These are phyloP conservation scores for Capsicum chinense DNA, from an alignment of 257 asterid species.

Conservation along the genomic window DNA sequence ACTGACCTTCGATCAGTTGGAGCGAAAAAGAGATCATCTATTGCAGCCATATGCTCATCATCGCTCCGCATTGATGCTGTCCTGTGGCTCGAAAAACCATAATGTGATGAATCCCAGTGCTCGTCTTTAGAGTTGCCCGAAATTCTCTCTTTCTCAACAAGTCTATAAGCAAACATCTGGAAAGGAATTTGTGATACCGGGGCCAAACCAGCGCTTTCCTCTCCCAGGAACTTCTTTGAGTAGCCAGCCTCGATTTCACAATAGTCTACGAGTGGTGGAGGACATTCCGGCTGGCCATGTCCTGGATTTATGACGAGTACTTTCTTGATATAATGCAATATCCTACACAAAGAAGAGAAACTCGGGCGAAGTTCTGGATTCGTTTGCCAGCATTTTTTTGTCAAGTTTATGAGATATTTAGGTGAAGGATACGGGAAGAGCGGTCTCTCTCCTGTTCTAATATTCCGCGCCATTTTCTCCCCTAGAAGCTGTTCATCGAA, in stretches of 20 bases:
- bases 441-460: slow-evolving; percentile 85
- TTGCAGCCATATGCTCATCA: slow-evolving; percentile 58
- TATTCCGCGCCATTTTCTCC: slow-evolving; percentile 69
- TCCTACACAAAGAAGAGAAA: slow-evolving; percentile 75
- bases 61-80: slow-evolving; percentile 50
- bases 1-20: slow-evolving; percentile 66
- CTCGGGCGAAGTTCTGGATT: slow-evolving; percentile 66
- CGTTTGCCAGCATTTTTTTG: slow-evolving; percentile 84
- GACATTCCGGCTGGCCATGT: slow-evolving; percentile 77
- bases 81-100: slow-evolving; percentile 39
- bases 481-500: slow-evolving; percentile 81
- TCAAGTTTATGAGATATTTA: slow-evolving; percentile 67
- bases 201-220: slow-evolving; percentile 39
- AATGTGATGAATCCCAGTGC: slow-evolving; percentile 53
- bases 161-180: slow-evolving; percentile 68
- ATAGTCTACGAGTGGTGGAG: slow-evolving; percentile 84
- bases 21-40: slow-evolving; percentile 70
- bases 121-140: slow-evolving; percentile 37
- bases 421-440: slow-evolving; percentile 82
- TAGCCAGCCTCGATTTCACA: slow-evolving; percentile 70
- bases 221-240: slow-evolving; percentile 50
- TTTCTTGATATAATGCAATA: slow-evolving; percentile 75
- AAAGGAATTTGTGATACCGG: slow-evolving; percentile 74
- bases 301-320: slow-evolving; percentile 70
- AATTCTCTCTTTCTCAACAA: slow-evolving; percentile 67